Evolutionary conservation across 108 stramenopile species (phyloP).

Genomic region (Stephanodiscus triporus): DNA sequence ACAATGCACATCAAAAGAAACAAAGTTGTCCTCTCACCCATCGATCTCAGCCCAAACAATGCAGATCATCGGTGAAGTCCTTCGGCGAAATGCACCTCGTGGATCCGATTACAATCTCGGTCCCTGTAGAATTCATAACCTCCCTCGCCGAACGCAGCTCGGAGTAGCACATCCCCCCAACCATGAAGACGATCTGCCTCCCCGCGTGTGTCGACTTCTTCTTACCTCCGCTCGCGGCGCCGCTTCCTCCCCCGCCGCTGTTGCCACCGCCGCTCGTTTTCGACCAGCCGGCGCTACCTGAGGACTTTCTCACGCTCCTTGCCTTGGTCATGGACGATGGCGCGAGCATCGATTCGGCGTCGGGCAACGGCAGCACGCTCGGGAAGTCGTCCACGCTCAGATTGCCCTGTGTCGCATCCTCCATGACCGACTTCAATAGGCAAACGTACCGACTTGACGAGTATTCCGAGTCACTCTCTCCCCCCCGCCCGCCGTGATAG

Average conservation of each 20-base stretch:
- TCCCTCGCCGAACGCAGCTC: constrained; percentile 87
- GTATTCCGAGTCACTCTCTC: constrained; percentile 78
- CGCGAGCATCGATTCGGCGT: constrained; percentile 40
- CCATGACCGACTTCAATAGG: constrained; percentile 70
- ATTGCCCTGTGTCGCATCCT: constrained; percentile 59
- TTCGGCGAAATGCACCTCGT: constrained; percentile 73
- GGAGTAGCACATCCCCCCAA: constrained; percentile 86
- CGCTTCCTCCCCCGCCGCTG: neutral
- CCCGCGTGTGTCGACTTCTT: constrained; percentile 58
- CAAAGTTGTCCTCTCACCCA: neutral
- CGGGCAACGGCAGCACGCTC: constrained; percentile 87
- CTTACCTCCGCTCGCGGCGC: neutral
- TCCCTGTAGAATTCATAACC: constrained; percentile 68
- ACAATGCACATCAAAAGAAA: neutral
- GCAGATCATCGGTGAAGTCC: constrained; percentile 68
- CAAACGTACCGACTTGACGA: constrained; percentile 83
- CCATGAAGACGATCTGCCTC: constrained; percentile 87
- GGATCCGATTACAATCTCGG: constrained; percentile 85
- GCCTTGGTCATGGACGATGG: constrained; percentile 23
- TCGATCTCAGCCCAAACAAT: constrained; percentile 13
- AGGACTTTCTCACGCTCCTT: constrained; percentile 54
- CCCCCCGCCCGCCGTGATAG: constrained; percentile 17
- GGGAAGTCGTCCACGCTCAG: constrained; percentile 89
- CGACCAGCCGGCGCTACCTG: constrained; percentile 54
- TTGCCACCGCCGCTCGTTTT: constrained; percentile 23